Evolutionary conservation across 495 filamentous ascomycete species (phyloP).

Genomic region (Aspergillus cristatus): DNA sequence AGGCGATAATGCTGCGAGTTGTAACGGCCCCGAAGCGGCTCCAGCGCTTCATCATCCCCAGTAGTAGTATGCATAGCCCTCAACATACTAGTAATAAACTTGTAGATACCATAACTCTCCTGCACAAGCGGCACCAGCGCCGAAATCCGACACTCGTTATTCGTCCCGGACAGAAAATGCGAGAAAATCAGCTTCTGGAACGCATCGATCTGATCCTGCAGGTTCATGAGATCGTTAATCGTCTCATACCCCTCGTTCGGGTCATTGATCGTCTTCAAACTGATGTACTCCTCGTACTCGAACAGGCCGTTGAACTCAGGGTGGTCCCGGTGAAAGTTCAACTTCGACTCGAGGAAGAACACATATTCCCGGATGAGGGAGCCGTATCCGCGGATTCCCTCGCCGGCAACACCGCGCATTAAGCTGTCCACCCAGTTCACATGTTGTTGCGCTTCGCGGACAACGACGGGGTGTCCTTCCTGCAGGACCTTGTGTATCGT

Average conservation of each 20-base stretch:
- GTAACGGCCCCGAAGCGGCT: constrained; percentile 78
- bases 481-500: constrained; percentile 94
- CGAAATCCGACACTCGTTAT: constrained; percentile 95
- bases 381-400: constrained; percentile 82
- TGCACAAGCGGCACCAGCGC: constrained; percentile 88
- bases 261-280: constrained; percentile 94
- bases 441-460: constrained; percentile 85
- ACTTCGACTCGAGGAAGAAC: constrained; percentile 83
- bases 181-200: constrained; percentile 98
- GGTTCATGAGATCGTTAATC: constrained; percentile 88
- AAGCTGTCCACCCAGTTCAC: constrained; percentile 88
- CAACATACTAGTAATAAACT: constrained; percentile 91
- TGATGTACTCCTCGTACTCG: constrained; percentile 98
- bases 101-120: constrained; percentile 98
- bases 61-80: constrained; percentile 95
- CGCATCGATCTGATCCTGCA: constrained; percentile 95
- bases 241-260: constrained; percentile 98
- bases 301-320: constrained; percentile 97
- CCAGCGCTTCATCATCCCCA: constrained; percentile 90
- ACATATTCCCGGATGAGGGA: constrained; percentile 93
- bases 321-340: constrained; percentile 90
- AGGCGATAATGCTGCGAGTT: constrained; percentile 93
- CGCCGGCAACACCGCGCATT: constrained; percentile 71
- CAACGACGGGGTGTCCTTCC: constrained; percentile 81
- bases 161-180: constrained; percentile 78